A percentile compares a stretch with the other conserved stretches of the same genome.
These are phyloP conservation scores for Metschnikowia picachoensis DNA, from an alignment of 805 yeast species.

Conservation along the genomic window DNA sequence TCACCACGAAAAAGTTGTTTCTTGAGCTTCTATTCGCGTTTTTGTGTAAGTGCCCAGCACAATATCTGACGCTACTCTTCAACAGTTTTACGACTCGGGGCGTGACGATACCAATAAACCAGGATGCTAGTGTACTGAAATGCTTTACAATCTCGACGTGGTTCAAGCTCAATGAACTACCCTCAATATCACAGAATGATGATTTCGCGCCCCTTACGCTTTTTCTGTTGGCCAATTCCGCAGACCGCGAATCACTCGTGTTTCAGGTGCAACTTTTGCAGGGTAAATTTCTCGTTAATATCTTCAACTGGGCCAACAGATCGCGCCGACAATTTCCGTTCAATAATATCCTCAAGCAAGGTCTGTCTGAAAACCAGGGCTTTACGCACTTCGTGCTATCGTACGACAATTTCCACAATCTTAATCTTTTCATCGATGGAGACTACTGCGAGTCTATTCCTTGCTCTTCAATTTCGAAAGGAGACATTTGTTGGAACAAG, in stretches of 20 bases:
- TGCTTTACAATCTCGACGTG: slow-evolving; percentile 38
- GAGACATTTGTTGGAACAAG: slow-evolving; percentile 32
- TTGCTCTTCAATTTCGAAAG: slow-evolving; percentile 29
- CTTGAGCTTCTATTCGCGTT: slow-evolving; percentile 23
- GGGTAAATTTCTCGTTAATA: slow-evolving; percentile 27
- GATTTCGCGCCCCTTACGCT: slow-evolving; percentile 14
- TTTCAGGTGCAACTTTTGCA: slow-evolving; percentile 29
- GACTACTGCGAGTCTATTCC: slow-evolving; percentile 44
- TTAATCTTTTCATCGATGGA: slow-evolving; percentile 48
- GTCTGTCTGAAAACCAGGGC: slow-evolving; percentile 17
- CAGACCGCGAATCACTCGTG: slow-evolving; percentile 18
- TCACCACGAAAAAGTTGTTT: slow-evolving; percentile 14
- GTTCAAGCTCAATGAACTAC: slow-evolving; percentile 30
- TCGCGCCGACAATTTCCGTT: slow-evolving; percentile 31
- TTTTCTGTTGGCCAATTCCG: slow-evolving; percentile 28
- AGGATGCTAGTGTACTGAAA: slow-evolving; percentile 17
- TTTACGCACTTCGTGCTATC: slow-evolving; percentile 34
- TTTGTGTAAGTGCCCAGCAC: slow-evolving; percentile 22
- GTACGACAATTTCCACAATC: slow-evolving; percentile 33
- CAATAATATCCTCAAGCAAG: slow-evolving; percentile 25
- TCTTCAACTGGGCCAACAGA: slow-evolving; percentile 21
- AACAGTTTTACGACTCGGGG: slow-evolving; percentile 14
- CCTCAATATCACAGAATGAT: slow-evolving; percentile 11
- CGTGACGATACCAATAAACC: slow-evolving; percentile 14
- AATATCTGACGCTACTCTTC: slow-evolving; percentile 29